These are phyloP conservation scores for Umbelopsis sp. DNA, from an alignment of 192 early-diverging fungal species.

Conservation along the genomic window DNA sequence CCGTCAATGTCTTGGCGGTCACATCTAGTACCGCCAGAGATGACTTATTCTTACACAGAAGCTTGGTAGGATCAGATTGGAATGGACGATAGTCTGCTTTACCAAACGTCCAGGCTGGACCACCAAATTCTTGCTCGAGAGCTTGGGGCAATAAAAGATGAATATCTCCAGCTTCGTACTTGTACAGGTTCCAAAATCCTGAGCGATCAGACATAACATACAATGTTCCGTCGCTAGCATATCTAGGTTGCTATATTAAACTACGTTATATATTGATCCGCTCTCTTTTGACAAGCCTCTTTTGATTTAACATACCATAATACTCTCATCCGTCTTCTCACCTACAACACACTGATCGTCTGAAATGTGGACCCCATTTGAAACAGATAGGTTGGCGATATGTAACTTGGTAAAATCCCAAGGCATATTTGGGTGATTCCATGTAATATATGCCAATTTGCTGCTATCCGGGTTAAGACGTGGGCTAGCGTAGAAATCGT, in stretches of 20 bases:
- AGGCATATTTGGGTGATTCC: slow-evolving; percentile 80
- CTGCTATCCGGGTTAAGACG: slow-evolving; percentile 48
- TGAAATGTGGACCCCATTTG: neutral
- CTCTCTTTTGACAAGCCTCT: neutral
- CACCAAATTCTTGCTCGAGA: slow-evolving; percentile 65
- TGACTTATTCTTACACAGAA: slow-evolving; percentile 35
- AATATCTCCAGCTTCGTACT: slow-evolving; percentile 35
- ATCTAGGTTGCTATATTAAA: slow-evolving; percentile 59
- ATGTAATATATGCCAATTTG: slow-evolving; percentile 64
- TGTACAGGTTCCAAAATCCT: slow-evolving; percentile 76
- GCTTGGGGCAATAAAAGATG: slow-evolving; percentile 48
- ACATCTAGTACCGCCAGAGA: slow-evolving; percentile 29
- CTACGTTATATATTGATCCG: neutral
- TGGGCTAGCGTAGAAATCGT: slow-evolving; percentile 71
- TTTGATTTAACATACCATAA: slow-evolving; percentile 38
- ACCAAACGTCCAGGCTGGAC: slow-evolving; percentile 53
- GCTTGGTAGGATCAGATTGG: slow-evolving; percentile 35
- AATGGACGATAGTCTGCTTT: slow-evolving; percentile 3
- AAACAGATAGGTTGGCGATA: slow-evolving; percentile 37
- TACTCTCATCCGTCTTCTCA: slow-evolving; percentile 36
- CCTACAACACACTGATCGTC: slow-evolving; percentile 38
- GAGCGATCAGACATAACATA: slow-evolving; percentile 69
- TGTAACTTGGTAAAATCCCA: slow-evolving; percentile 73
- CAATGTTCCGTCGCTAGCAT: slow-evolving; percentile 54
- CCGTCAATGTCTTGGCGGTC: slow-evolving; percentile 20